A percentile compares a stretch with the other conserved stretches of the same genome.
phyloP scores from a whole-genome alignment of 192 early-diverging fungal genomes.

The Coemansia sp. region DNA sequence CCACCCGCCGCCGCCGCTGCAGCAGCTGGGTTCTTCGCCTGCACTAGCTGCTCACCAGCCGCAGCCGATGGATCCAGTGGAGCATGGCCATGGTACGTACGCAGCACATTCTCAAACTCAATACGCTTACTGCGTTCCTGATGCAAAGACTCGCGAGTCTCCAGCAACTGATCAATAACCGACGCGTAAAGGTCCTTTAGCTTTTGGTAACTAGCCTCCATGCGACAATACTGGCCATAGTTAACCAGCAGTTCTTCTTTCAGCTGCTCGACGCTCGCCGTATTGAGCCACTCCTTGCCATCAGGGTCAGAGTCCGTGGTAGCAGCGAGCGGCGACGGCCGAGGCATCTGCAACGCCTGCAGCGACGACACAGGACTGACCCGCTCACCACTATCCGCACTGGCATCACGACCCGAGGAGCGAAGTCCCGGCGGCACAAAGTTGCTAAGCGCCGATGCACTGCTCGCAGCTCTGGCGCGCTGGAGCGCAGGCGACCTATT shows the following conservation, averaged over 20 bases:
- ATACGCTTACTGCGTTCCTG: constrained; percentile 44
- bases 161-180: constrained; percentile 50
- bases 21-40: constrained; percentile 8
- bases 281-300: constrained; percentile 47
- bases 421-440: constrained; percentile 53
- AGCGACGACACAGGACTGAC: not conserved
- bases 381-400: not conserved
- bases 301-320: not conserved
- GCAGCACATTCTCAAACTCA: constrained; percentile 40
- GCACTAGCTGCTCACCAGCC: not conserved
- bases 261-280: constrained; percentile 39
- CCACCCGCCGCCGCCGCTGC: not conserved
- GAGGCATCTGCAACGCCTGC: not conserved
- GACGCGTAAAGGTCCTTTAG: constrained; percentile 51
- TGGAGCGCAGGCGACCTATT: constrained; percentile 20
- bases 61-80: constrained; percentile 2
- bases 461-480: constrained; percentile 43
- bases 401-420: constrained; percentile 17
- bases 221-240: constrained; percentile 52
- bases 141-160: constrained; percentile 39
- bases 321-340: not conserved
- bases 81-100: constrained; percentile 46
- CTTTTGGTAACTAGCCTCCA: constrained; percentile 57
- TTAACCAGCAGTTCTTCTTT: constrained; percentile 55
- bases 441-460: constrained; percentile 25